These are phyloP conservation scores for Aspergillus uvarum DNA, from an alignment of 2,329 filamentous ascomycete genomes.

Conservation along the genomic window DNA sequence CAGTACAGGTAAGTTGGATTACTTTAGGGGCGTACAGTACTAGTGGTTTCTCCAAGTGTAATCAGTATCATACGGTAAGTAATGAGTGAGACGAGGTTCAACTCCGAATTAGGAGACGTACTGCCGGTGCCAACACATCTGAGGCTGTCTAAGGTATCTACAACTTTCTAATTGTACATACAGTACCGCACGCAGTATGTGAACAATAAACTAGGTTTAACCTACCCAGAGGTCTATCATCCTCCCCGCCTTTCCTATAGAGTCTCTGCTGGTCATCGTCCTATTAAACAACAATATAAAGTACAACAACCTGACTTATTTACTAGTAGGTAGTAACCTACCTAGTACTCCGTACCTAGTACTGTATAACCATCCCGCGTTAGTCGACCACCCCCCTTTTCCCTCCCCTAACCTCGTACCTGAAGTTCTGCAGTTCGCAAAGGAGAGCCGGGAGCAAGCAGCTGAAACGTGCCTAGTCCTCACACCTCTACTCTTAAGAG, in stretches of 20 bases:
- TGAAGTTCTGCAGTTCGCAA: neutral
- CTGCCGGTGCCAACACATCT: neutral
- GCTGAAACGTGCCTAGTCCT: conserved; percentile 9
- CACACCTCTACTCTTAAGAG: neutral
- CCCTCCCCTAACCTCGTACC: conserved; percentile 6
- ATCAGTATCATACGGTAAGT: neutral
- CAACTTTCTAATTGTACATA: too few species aligned
- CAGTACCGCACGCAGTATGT: too few species aligned
- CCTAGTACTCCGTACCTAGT: too few species aligned
- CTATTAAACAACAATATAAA: too few species aligned
- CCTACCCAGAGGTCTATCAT: too few species aligned
- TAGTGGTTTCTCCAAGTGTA: neutral
- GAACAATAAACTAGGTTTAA: too few species aligned
- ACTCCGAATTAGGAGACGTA: neutral
- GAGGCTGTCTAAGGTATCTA: too few species aligned
- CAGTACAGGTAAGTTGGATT: too few species aligned
- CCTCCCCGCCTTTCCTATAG: too few species aligned
- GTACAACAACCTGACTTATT: too few species aligned
- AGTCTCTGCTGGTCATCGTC: too few species aligned
- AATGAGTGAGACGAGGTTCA: neutral
- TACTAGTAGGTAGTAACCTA: too few species aligned
- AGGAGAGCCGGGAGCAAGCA: neutral
- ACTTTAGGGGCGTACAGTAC: neutral
- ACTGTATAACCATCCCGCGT: neutral
- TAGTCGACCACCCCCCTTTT: neutral